phyloP scores from a whole-genome alignment of 495 filamentous ascomycete genomes.

The Jackrogersella minutella region DNA sequence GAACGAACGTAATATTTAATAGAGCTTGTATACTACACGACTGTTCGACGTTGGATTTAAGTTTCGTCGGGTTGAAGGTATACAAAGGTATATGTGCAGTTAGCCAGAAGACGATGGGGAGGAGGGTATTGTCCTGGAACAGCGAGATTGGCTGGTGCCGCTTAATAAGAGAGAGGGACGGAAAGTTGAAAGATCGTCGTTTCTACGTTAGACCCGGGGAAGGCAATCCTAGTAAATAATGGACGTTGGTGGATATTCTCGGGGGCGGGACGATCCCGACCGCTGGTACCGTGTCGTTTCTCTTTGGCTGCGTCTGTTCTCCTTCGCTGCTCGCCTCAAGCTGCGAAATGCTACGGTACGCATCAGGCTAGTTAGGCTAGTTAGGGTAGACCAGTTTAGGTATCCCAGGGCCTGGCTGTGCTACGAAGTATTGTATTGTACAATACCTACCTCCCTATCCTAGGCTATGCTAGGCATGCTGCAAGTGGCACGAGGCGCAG shows the following conservation, averaged over 20 bases:
- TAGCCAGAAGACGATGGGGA: conserved; percentile 9
- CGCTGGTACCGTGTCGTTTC: conserved; percentile 18
- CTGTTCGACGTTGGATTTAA: conserved; percentile 5
- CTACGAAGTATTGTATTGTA: conserved; percentile 34
- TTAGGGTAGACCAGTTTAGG: conserved; percentile 16
- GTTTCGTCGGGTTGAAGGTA: conserved; percentile 1
- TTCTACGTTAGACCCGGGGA: conserved; percentile 39
- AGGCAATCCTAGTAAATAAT: conserved; percentile 33
- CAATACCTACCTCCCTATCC: conserved; percentile 22
- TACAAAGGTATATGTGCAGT: conserved; percentile 2
- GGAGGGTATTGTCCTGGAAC: conserved; percentile 13
- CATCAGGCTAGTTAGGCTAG: conserved; percentile 26
- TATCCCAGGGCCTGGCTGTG: conserved; percentile 16
- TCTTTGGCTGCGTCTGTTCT: not conserved
- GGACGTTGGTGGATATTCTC: conserved; percentile 30
- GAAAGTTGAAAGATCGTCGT: conserved; percentile 29
- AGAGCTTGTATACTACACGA: not conserved
- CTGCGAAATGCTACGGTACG: conserved; percentile 28
- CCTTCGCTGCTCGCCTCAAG: conserved; percentile 12
- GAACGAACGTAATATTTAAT: not conserved
- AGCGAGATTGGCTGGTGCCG: conserved; percentile 29
- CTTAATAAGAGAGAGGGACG: conserved; percentile 30
- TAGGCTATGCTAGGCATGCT: conserved; percentile 33
- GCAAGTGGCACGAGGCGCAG: conserved; percentile 37
- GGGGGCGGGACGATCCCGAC: conserved; percentile 37